Conservation (phyloP, 371 early-diverging fungal species). For the Rhizopus microsporus region DNA sequence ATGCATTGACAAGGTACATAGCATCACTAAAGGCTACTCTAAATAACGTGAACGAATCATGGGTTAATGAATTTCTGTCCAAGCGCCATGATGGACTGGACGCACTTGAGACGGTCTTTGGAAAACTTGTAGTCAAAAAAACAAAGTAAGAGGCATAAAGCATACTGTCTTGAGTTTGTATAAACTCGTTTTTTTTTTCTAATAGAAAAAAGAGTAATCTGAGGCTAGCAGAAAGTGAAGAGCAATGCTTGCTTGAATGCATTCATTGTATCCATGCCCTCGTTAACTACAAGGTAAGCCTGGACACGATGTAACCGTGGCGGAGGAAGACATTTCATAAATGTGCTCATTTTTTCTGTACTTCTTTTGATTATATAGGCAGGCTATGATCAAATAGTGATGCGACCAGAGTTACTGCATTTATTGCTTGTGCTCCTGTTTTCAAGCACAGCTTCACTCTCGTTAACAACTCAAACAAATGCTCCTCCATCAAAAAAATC, state of each 20-base stretch:
- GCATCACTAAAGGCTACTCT: constrained; percentile 50
- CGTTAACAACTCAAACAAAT: too few species aligned
- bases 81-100: constrained; percentile 44
- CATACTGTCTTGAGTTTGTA: background rate
- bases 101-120: constrained; percentile 59
- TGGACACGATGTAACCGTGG: too few species aligned
- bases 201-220: constrained; percentile 20
- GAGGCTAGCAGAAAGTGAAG: constrained; percentile 28
- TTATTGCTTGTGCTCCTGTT: constrained; percentile 30
- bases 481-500: too few species aligned
- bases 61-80: constrained; percentile 64
- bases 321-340: too few species aligned
- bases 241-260: constrained; percentile 52
- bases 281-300: constrained; percentile 58
- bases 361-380: constrained; percentile 43
- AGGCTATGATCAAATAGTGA: constrained; percentile 56
- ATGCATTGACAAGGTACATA: constrained; percentile 54
- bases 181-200: background rate
- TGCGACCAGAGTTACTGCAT: constrained; percentile 38
- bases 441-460: constrained; percentile 13
- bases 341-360: background rate
- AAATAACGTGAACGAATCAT: constrained; percentile 54
- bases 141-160: constrained; percentile 34
- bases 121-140: constrained; percentile 48
- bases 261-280: constrained; percentile 60